Evolutionary conservation across 768 basidiomycete species (phyloP).

Genomic region (Xerocomellus intermedius): DNA sequence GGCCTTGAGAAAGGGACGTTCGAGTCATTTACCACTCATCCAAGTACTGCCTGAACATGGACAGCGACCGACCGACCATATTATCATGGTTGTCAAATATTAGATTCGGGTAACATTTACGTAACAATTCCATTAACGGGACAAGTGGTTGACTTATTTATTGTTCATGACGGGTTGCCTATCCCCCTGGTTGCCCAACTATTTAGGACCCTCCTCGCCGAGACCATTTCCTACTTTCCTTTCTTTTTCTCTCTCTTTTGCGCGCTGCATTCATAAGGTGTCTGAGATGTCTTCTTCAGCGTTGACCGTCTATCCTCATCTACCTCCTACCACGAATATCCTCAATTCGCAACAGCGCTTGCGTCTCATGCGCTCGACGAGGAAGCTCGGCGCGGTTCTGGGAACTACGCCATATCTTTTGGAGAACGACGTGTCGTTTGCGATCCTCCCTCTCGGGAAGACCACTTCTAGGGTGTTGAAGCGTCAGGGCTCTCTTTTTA

Average conservation of each 20-base stretch:
- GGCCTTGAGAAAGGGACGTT: no score
- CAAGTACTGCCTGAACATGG: no score
- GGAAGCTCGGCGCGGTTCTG: constrained; percentile 36
- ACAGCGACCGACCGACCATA: no score
- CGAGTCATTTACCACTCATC: no score
- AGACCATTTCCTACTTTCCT: not conserved
- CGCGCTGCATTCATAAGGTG: not conserved
- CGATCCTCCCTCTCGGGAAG: constrained; percentile 22
- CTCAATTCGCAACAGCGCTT: constrained; percentile 33
- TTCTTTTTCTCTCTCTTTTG: not conserved
- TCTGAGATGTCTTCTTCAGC: constrained; percentile 25
- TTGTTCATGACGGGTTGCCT: constrained; percentile 3
- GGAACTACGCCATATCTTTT: constrained; percentile 37
- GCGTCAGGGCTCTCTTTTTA: constrained; percentile 35
- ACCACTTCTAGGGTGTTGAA: constrained; percentile 21
- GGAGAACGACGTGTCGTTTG: constrained; percentile 25
- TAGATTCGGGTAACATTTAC: constrained; percentile 6
- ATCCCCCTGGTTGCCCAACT: not conserved
- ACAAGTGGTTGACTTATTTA: constrained; percentile 14
- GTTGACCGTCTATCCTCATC: constrained; percentile 19
- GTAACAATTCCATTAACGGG: constrained; percentile 12
- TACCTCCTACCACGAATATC: constrained; percentile 36
- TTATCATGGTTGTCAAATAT: no score
- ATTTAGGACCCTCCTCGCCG: not conserved
- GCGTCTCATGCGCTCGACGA: constrained; percentile 38